Evolutionary conservation across 305 asterid genomes (phyloP), one percentile per base, ranked within the genome.

Genomic region (Fraxinus paxiana): DNA sequence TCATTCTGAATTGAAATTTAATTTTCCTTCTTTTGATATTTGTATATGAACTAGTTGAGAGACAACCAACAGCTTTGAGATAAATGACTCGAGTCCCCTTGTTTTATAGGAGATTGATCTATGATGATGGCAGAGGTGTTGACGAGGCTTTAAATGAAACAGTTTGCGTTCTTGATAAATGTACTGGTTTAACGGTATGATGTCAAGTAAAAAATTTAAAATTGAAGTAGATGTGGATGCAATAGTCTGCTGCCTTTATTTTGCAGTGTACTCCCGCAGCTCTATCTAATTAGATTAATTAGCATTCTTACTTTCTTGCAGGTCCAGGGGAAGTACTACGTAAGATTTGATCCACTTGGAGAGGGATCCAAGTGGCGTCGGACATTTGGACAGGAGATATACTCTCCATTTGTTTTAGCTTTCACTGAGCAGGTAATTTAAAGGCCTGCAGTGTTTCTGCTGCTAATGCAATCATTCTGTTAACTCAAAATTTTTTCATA

Each of bases 321-420:
- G 99, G 90, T 91, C 75, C 92, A 89, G 82, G 99, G 99, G 24
- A 96, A 96, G 84, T 93, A 89, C 90, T 92, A 90, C 82, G 74
- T 96, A 24, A 91, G 89, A 82, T 82, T 93, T 72, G 97, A 96
- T 92, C 93, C 93, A 56, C 87, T 90, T 33, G 98, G 98, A 69
- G 98, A 92, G 83, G 99, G 97, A 81, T 92, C 98, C 65, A 93
- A 90, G 88, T 96, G 99, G 99, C 98, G 99, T 41, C 88, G 99
- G 13, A 87, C 97, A 51, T 92, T 87, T 80, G 99, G 98, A 61
- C 99, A 95, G 84, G 97, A 93, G 90, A 92, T 93, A 79, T 93
- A 93, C 86, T 93, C 98, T 5, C 98, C 98, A 1, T 89, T 96
- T 77, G 94, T 96, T 77, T 87, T 94, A 83, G 97, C 99, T 79